Evolutionary conservation across 805 yeast genomes (phyloP).

Genomic region (Pichia ethanolica): DNA sequence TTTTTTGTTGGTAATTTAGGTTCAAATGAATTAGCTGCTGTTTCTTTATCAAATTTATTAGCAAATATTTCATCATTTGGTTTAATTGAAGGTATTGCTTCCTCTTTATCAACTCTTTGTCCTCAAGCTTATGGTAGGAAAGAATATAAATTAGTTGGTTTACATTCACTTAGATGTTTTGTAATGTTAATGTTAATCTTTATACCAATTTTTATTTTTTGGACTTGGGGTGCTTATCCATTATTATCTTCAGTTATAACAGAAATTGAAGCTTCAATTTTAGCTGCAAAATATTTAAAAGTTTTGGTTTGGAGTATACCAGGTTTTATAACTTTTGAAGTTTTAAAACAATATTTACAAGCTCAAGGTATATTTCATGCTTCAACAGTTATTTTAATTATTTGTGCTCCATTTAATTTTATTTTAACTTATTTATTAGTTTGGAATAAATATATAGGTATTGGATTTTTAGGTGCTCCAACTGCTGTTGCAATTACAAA

Average conservation of each 20-base stretch:
- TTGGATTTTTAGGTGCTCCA: conserved; percentile 55
- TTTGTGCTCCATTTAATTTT: conserved; percentile 49
- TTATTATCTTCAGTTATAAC: conserved; percentile 32
- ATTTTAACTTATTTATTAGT: conserved; percentile 42
- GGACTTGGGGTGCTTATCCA: conserved; percentile 33
- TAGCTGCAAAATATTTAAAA: conserved; percentile 42
- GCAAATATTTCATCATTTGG: conserved; percentile 51
- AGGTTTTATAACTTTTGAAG: conserved; percentile 48
- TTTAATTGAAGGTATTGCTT: conserved; percentile 50
- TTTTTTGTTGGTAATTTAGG: conserved; percentile 54
- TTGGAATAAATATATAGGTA: conserved; percentile 34
- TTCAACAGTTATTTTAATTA: conserved; percentile 43
- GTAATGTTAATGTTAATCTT: conserved; percentile 35
- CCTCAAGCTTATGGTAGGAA: conserved; percentile 56
- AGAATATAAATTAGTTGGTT: conserved; percentile 42
- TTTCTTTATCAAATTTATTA: conserved; percentile 48
- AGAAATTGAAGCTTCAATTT: conserved; percentile 38
- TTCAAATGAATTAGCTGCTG: conserved; percentile 51
- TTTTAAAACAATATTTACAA: conserved; percentile 48
- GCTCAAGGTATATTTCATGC: conserved; percentile 54
- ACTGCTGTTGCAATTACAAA: conserved; percentile 51
- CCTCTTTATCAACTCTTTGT: conserved; percentile 50
- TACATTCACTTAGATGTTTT: conserved; percentile 43
- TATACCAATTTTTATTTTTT: conserved; percentile 33
- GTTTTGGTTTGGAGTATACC: conserved; percentile 47